Percentiles rank a stretch among this genome's conserved stretches.
Conservation (phyloP, 2,329 filamentous ascomycete genomes). For the Penicillium fuscoglaucum region DNA sequence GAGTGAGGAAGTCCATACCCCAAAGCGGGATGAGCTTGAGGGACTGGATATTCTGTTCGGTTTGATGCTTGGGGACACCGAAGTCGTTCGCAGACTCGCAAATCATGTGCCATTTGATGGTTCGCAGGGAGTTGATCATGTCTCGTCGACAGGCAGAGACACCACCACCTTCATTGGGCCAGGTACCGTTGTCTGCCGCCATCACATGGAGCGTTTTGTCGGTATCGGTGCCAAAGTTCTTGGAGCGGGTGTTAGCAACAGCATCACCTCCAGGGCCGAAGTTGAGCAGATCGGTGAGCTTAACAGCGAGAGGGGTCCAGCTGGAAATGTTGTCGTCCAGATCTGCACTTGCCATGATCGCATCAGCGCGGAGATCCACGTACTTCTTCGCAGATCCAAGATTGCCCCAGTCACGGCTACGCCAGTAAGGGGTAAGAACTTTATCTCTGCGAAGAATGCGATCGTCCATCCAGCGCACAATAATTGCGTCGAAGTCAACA, state of each 20-base stretch:
- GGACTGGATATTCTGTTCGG: conserved; percentile 57
- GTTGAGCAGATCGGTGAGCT: conserved; percentile 53
- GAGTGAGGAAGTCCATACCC: conserved; percentile 55
- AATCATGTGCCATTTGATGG: conserved; percentile 57
- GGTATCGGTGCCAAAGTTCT: conserved; percentile 52
- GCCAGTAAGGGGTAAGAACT: conserved; percentile 50
- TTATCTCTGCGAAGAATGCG: conserved; percentile 50
- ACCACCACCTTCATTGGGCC: conserved; percentile 56
- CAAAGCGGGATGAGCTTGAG: conserved; percentile 56
- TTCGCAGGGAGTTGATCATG: conserved; percentile 55
- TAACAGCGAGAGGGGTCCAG: conserved; percentile 54
- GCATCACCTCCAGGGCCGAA: conserved; percentile 57
- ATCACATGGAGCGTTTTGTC: conserved; percentile 53
- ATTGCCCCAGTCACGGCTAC: conserved; percentile 45
- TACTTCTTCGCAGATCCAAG: conserved; percentile 47
- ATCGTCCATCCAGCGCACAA: conserved; percentile 54
- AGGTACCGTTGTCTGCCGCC: conserved; percentile 55
- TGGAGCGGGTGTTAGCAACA: conserved; percentile 52
- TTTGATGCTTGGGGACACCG: conserved; percentile 57
- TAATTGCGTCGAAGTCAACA: conserved; percentile 50
- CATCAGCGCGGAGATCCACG: conserved; percentile 50
- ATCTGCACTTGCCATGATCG: conserved; percentile 54
- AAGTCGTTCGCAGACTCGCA: conserved; percentile 58
- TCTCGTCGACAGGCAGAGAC: conserved; percentile 58
- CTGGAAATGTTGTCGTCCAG: conserved; percentile 54